Evolutionary conservation across 192 early-diverging fungal genomes (phyloP).

Genomic region (Gigaspora rosea): DNA sequence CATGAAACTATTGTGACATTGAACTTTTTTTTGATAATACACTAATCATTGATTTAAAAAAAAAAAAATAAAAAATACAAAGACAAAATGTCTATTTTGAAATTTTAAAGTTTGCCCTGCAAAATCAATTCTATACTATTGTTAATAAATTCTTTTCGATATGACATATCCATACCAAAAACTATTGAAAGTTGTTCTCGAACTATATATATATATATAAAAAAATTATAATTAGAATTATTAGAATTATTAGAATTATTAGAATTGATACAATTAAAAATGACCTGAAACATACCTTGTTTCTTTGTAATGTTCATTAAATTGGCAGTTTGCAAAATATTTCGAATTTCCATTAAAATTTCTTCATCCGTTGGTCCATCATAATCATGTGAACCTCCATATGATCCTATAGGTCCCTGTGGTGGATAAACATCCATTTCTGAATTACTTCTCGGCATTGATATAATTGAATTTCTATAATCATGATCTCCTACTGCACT

Average conservation of each 20-base stretch:
- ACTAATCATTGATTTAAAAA: too few species aligned
- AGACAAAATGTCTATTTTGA: neutral
- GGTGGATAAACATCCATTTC: neutral
- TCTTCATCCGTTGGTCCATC: constrained; percentile 68
- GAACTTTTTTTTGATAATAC: too few species aligned
- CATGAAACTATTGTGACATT: too few species aligned
- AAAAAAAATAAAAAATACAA: too few species aligned
- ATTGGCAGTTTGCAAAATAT: constrained; percentile 85
- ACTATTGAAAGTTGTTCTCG: constrained; percentile 79
- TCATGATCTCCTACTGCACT: constrained; percentile 19
- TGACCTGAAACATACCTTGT: constrained; percentile 54
- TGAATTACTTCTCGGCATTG: constrained; percentile 15
- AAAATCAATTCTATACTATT: constrained; percentile 73
- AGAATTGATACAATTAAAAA: neutral
- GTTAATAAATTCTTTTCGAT: constrained; percentile 87
- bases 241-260: neutral
- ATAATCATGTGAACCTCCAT: constrained; percentile 5
- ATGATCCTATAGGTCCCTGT: constrained; percentile 16
- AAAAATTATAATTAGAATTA: neutral
- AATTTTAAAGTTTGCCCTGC: constrained; percentile 45
- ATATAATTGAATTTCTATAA: constrained; percentile 17
- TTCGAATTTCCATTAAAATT: constrained; percentile 64
- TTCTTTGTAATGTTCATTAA: constrained; percentile 99
- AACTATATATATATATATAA: constrained; percentile 50
- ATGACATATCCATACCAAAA: constrained; percentile 83